Conservation (phyloP, 768 basidiomycete genomes). For the Collybia nuda region DNA sequence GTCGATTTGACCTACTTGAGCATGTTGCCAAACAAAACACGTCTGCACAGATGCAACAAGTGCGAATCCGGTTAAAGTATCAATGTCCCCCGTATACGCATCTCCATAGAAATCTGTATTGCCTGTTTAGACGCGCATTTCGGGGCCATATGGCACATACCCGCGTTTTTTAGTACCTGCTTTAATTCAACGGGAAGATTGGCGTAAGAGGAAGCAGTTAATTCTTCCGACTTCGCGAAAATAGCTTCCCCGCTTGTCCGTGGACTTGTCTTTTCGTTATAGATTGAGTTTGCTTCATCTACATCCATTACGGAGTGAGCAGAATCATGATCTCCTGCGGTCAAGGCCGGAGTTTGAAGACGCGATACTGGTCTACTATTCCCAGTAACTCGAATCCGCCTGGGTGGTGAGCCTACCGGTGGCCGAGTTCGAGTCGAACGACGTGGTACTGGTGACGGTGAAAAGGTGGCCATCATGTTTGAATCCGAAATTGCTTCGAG, state of each 20-base stretch:
- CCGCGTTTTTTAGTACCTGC: slow-evolving; percentile 67
- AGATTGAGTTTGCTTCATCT: slow-evolving; percentile 48
- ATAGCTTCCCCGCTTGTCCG: slow-evolving; percentile 40
- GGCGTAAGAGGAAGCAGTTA: slow-evolving; percentile 66
- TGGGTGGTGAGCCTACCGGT: slow-evolving; percentile 25
- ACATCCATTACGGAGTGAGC: slow-evolving; percentile 64
- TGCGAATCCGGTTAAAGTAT: slow-evolving; percentile 71
- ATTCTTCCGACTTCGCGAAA: slow-evolving; percentile 75
- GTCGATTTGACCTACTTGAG: slow-evolving; percentile 44
- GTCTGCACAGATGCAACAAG: slow-evolving; percentile 70
- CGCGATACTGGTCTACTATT: slow-evolving; percentile 35
- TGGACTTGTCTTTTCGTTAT: slow-evolving; percentile 33
- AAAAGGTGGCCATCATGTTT: slow-evolving; percentile 61
- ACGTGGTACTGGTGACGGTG: slow-evolving; percentile 58
- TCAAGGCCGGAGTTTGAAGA: slow-evolving; percentile 38
- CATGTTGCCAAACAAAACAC: slow-evolving; percentile 85
- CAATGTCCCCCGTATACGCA: slow-evolving; percentile 68
- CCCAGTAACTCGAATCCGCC: slow-evolving; percentile 24
- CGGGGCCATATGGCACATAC: slow-evolving; percentile 35
- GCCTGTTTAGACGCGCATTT: slow-evolving; percentile 2
- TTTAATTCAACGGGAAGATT: slow-evolving; percentile 72
- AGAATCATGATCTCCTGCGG: slow-evolving; percentile 37
- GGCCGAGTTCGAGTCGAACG: slow-evolving; percentile 41
- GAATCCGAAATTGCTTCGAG: too few species aligned
- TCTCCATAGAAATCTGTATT: slow-evolving; percentile 65